Evolutionary conservation across 2,329 filamentous ascomycete species (phyloP).

Genomic region (Diaporthe aspalathi): DNA sequence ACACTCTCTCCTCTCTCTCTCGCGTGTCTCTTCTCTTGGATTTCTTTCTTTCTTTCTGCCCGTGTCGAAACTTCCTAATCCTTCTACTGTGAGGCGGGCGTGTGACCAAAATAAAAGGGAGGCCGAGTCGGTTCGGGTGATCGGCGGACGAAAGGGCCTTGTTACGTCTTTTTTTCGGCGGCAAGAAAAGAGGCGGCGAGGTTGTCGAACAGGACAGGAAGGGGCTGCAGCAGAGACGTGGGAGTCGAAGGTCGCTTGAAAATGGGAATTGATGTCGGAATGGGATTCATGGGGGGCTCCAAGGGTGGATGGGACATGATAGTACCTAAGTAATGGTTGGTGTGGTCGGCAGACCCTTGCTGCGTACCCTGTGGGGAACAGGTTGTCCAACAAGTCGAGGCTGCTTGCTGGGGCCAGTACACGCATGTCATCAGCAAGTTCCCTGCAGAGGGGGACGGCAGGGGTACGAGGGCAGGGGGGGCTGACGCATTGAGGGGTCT

Average conservation of each 20-base stretch:
- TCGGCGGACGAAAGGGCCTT: background rate
- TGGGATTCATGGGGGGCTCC: conserved; percentile 28
- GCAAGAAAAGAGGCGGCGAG: background rate
- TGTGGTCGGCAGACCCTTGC: conserved; percentile 29
- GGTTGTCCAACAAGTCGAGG: conserved; percentile 29
- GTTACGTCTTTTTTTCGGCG: background rate
- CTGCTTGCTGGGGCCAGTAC: conserved; percentile 21
- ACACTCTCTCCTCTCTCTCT: background rate
- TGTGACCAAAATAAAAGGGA: background rate
- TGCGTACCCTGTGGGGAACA: conserved; percentile 24
- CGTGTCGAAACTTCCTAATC: background rate
- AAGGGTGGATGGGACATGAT: conserved; percentile 28
- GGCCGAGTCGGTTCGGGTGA: conserved; percentile 1
- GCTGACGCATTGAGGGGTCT: background rate
- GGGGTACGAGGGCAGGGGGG: conserved; percentile 2
- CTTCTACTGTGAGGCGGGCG: background rate
- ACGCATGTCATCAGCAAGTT: conserved; percentile 26
- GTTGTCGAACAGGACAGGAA: conserved; percentile 15
- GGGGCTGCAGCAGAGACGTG: conserved; percentile 5
- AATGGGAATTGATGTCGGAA: conserved; percentile 28
- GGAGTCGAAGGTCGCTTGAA: conserved; percentile 8
- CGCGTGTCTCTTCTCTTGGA: background rate
- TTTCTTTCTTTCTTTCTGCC: too few relatives aligned
- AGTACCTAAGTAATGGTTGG: conserved; percentile 29
- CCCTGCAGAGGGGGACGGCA: conserved; percentile 15